Base-by-base conservation (phyloP, 2,329 filamentous ascomycete species). In the Venturia nashicola region DNA sequence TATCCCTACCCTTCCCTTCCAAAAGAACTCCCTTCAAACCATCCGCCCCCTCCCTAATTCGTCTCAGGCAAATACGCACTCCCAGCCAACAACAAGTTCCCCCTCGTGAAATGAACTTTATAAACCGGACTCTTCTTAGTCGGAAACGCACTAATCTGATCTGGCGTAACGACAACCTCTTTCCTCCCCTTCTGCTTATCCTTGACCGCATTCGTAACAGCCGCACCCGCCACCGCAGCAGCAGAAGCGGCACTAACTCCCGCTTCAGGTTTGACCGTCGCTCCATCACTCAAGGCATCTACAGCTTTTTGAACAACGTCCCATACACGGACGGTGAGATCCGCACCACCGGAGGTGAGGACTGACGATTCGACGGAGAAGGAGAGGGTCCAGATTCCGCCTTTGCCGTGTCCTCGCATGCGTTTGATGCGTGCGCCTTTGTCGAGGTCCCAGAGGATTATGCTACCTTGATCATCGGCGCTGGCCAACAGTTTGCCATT, bases 71-170 rank as follows among this genome's bases (percentile, higher is more conserved):
- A n/a, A 51, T 44, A 64, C 23, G 83, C 83, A 48, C 92, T 91
- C 59, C 89, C 91, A 27, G 91, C 91, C 66, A 97, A 80, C 14
- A 97, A 88, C 68, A 97, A 76, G 73, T 99, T 99, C 90, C 96
- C 97, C 66, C 91, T 82, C 3, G 94, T 97, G 71, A 97, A 97
- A 71, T 88, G 85, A 63, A 96, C 92, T 76, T 93, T 94, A 76
- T 95, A 90, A 12, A 97, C 90, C 0, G 93, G 92, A 18, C 89
- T 93, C 77, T 96, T 96, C 83, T 99, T 99, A 4, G 94, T 97
- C 0, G 91, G 87, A 72, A 97, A 97, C 0, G 90, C 92, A 67
- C 86, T 91, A 76, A 99, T 95, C 76, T 97, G 94, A 72, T 99
- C 94, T 0, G 91, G 87, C 0, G 88, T 92, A 55, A 96, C 88